A percentile compares a stretch with the other conserved stretches of the same genome.
Conservation (phyloP, 352 stramenopile species). For the Blastocystis sp. region DNA sequence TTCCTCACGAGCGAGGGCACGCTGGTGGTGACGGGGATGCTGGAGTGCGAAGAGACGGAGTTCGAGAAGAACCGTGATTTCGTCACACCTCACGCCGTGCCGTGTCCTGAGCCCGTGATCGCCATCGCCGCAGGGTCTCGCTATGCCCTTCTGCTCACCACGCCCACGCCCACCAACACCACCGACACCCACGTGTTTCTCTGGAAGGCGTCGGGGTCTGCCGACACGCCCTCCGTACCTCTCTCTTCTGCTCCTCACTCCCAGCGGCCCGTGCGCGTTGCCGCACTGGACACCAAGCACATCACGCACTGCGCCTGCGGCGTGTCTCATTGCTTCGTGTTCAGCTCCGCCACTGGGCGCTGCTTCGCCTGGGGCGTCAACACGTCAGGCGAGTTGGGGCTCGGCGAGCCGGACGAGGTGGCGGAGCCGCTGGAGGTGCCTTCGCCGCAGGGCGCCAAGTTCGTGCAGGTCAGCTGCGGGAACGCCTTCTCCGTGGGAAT, state of each 20-base stretch:
- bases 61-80: not conserved
- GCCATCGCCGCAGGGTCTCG: conserved; percentile 43
- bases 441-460: not conserved
- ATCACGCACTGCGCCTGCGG: conserved; percentile 70
- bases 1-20: conserved; percentile 6
- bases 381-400: conserved; percentile 38
- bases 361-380: conserved; percentile 71
- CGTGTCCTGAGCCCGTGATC: not conserved
- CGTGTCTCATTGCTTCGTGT: conserved; percentile 71
- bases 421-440: conserved; percentile 7
- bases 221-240: not conserved
- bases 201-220: conserved; percentile 4
- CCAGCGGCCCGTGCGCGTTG: conserved; percentile 67
- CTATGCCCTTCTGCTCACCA: not conserved
- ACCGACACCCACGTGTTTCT: conserved; percentile 22
- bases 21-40: conserved; percentile 2
- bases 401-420: too few species aligned
- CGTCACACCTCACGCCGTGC: not conserved
- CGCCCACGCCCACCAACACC: not conserved
- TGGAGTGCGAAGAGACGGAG: conserved; percentile 16
- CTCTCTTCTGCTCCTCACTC: conserved; percentile 28
- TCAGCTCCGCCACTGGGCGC: conserved; percentile 69
- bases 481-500: conserved; percentile 26
- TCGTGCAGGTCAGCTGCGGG: conserved; percentile 4
- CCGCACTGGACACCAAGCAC: not conserved